Evolutionary conservation across 179 eudicot species (phyloP), one percentile per base, ranked within the genome.

Genomic region (Beta lomatogona): DNA sequence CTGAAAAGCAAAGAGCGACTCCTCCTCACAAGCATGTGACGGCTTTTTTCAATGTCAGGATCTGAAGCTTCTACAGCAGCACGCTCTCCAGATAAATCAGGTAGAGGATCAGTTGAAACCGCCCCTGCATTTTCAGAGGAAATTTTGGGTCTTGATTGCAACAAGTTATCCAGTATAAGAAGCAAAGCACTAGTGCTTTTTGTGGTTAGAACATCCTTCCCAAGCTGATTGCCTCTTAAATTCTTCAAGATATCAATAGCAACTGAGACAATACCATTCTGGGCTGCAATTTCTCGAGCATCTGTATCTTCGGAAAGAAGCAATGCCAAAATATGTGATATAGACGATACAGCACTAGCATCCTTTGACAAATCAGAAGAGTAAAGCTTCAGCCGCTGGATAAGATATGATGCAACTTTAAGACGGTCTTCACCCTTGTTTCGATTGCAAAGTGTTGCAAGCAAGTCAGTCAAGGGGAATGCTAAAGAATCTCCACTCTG

Each of bases 401-500:
- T 91, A 75, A 97, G 95, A 86, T 90, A 90, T 60, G 93, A 83
- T 16, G 89, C 90, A 77, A 97, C 97, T 85, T 86, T 93, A 5
- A 81, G 88, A 78, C 99, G 97, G 75, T 97, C 98, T 84, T 89
- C 94, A 55, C 99, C 97, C 89, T 97, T 95, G 88, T 92, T 91
- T 63, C 94, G 84, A 82, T 84, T 97, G 86, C 97, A 94, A 22
- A 97, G 91, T 22, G 99, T 94, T 63, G 92, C 90, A 78, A 97
- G 97, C 87, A 97, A 79, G 87, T 94, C 98, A 67, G 93, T 91
- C 86, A 97, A 87, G 12, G 97, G 88, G 82, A 91, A 97, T 46
- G 97, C 95, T 86, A 97, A 71, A 14, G 93, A 88, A 80, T 97
- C 99, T 77, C 89, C 88, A 80, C 93, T 87, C 73, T 88, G 92